These are phyloP conservation scores for Aspergillus cavernicola DNA, from an alignment of 495 filamentous ascomycete species.

Conservation along the genomic window DNA sequence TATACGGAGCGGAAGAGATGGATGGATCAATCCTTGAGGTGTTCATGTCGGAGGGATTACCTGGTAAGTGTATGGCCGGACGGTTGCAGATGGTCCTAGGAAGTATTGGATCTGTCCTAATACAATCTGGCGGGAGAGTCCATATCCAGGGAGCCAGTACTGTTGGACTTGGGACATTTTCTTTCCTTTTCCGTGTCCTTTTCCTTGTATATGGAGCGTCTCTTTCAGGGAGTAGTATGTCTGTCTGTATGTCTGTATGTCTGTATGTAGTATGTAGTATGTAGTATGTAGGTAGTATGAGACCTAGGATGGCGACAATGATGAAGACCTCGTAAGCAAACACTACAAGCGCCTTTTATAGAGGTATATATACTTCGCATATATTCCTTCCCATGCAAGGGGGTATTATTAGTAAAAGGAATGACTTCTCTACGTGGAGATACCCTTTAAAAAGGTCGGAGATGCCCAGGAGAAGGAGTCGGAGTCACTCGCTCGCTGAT, in stretches of 20 bases:
- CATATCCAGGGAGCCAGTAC: conserved; percentile 53
- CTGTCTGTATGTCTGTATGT: too few species aligned
- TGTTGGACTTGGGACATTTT: conserved; percentile 39
- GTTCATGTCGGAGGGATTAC: conserved; percentile 22
- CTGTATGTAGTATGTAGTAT: too few species aligned
- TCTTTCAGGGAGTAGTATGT: neutral
- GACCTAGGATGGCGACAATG: too few species aligned
- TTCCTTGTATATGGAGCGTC: neutral
- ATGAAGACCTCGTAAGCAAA: conserved; percentile 8
- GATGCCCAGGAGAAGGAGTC: conserved; percentile 2
- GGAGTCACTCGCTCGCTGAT: conserved; percentile 10
- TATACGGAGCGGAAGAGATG: neutral
- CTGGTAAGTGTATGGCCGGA: conserved; percentile 51
- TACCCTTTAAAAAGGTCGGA: conserved; percentile 10
- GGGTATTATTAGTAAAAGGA: conserved; percentile 9
- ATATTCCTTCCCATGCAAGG: conserved; percentile 16
- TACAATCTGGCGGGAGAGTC: conserved; percentile 51
- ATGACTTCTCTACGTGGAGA: conserved; percentile 13
- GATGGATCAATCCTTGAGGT: neutral
- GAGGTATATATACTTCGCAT: conserved; percentile 16
- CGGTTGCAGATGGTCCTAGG: conserved; percentile 47
- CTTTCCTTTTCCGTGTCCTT: neutral
- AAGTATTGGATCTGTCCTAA: conserved; percentile 51
- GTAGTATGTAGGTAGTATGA: neutral
- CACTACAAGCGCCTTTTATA: conserved; percentile 15